A percentile compares a stretch with the other conserved stretches of the same genome.
Evolutionary conservation across 1,139 yeast genomes (phyloP).

Genomic region (Kurtzmaniella quercitrusa): DNA sequence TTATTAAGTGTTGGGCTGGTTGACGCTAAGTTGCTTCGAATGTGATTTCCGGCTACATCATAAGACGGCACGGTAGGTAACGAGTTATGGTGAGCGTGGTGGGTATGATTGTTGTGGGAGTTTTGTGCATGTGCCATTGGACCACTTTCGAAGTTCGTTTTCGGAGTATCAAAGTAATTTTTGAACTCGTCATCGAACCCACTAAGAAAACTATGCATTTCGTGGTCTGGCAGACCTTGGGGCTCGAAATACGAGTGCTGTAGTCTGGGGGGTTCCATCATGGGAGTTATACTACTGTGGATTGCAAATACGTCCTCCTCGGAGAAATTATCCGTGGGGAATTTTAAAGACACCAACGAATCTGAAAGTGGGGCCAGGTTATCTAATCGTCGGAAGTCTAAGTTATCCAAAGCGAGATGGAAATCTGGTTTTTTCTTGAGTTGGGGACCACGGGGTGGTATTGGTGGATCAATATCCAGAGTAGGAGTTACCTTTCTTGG

Average conservation of each 20-base stretch:
- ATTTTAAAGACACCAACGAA: conserved; percentile 5
- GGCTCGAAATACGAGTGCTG: conserved; percentile 27
- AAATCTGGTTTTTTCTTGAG: conserved; percentile 13
- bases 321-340: conserved; percentile 1
- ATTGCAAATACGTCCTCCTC: conserved; percentile 11
- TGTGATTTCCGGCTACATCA: not conserved
- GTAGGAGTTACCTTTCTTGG: not conserved
- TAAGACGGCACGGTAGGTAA: not conserved
- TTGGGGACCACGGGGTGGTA: not conserved
- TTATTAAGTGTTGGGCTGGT: not conserved
- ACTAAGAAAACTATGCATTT: not conserved
- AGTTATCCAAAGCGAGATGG: conserved; percentile 15
- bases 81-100: not conserved
- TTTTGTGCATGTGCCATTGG: not conserved
- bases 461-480: not conserved
- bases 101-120: not conserved
- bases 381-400: conserved; percentile 5
- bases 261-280: conserved; percentile 39
- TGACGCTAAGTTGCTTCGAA: not conserved
- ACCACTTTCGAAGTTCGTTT: not conserved
- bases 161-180: not conserved
- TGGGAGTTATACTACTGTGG: conserved; percentile 29
- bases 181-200: conserved; percentile 1
- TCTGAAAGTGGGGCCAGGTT: conserved; percentile 5
- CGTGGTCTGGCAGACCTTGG: conserved; percentile 1